These are phyloP conservation scores for Angomonas deanei DNA, from an alignment of 208 protist genomes.

Conservation along the genomic window DNA sequence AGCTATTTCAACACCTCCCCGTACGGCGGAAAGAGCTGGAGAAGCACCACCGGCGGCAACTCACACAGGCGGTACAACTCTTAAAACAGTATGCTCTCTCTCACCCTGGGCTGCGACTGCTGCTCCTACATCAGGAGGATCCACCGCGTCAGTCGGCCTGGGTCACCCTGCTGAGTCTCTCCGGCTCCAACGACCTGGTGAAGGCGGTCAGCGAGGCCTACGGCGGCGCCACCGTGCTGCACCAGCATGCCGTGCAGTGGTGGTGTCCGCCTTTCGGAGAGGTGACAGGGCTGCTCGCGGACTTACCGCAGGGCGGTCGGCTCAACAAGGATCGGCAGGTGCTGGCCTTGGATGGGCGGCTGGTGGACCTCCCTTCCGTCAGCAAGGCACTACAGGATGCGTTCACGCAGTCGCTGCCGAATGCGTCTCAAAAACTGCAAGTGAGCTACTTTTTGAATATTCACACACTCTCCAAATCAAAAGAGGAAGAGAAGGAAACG, in stretches of 20 bases:
- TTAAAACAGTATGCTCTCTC: conserved; percentile 87
- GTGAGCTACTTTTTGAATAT: conserved; percentile 75
- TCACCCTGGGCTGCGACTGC: conserved; percentile 60
- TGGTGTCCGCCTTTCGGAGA: conserved; percentile 29
- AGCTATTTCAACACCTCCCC: conserved; percentile 84
- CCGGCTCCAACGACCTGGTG: conserved; percentile 52
- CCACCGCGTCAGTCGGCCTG: conserved; percentile 19
- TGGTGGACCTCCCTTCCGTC: conserved; percentile 73
- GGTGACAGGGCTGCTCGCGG: conserved; percentile 58
- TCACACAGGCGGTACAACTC: conserved; percentile 38
- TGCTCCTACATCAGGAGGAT: conserved; percentile 58
- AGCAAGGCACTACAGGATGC: conserved; percentile 68
- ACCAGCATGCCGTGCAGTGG: conserved; percentile 62
- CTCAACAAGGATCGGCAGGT: conserved; percentile 62
- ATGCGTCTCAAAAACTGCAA: conserved; percentile 53
- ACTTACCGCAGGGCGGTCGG: conserved; percentile 41
- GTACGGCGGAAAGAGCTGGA: conserved; percentile 87
- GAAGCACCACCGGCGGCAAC: conserved; percentile 68
- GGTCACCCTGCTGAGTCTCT: conserved; percentile 59
- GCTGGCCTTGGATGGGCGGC: conserved; percentile 68
- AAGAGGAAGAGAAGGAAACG: neutral
- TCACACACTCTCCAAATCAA: neutral
- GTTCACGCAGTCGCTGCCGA: conserved; percentile 66
- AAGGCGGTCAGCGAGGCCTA: conserved; percentile 74
- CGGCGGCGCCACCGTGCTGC: conserved; percentile 54